A percentile compares a stretch with the other conserved stretches of the same genome.
Conservation (phyloP, 2,329 filamentous ascomycete species). For the Fusarium sp. region DNA sequence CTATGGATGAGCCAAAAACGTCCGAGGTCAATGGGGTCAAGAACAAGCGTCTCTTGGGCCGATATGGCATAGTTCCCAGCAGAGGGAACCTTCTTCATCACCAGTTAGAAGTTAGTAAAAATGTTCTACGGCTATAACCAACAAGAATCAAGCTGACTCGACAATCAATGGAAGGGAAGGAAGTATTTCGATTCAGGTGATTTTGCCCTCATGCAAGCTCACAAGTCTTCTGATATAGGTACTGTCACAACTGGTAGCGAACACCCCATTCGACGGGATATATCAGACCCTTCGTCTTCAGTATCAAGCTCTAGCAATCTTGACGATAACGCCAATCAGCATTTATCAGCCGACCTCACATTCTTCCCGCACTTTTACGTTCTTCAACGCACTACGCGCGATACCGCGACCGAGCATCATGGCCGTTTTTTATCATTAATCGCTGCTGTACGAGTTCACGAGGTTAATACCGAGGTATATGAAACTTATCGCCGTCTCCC, state of each 20-base stretch:
- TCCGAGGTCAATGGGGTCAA: not conserved
- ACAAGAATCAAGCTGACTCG: constrained; percentile 1
- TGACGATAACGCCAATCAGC: not conserved
- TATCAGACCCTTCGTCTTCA: constrained; percentile 24
- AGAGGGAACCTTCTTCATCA: constrained; percentile 25
- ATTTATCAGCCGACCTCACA: not conserved
- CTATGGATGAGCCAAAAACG: not conserved
- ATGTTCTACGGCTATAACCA: not conserved
- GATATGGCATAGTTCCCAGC: constrained; percentile 22
- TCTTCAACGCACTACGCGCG: not conserved
- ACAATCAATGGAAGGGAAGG: constrained; percentile 1
- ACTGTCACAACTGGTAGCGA: constrained; percentile 29
- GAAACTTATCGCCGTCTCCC: too few relatives aligned
- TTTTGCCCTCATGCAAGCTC: constrained; percentile 36
- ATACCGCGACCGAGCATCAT: not conserved
- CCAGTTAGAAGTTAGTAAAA: constrained; percentile 21
- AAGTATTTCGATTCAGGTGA: constrained; percentile 41
- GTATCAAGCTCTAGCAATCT: constrained; percentile 37
- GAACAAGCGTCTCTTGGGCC: not conserved
- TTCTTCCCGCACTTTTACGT: not conserved
- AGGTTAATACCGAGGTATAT: too few relatives aligned
- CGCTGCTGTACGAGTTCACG: not conserved
- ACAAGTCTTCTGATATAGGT: constrained; percentile 32
- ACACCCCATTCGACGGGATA: constrained; percentile 26
- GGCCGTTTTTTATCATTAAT: not conserved